These are phyloP conservation scores for Hypoxylon sp. DNA, from an alignment of 2,329 filamentous ascomycete species.

Conservation along the genomic window DNA sequence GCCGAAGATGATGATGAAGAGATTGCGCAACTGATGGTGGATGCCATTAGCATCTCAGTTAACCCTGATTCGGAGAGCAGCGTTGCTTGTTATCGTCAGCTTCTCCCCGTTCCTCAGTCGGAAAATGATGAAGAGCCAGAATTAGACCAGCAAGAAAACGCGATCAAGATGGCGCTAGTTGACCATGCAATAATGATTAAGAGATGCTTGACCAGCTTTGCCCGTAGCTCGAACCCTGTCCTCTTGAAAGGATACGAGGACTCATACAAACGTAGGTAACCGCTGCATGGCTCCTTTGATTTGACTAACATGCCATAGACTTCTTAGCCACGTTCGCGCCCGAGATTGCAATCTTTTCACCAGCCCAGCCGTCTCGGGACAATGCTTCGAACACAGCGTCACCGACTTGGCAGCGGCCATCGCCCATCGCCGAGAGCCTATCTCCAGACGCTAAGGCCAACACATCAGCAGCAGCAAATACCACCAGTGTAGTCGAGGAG, in stretches of 20 bases:
- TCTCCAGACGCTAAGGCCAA: conserved; percentile 43
- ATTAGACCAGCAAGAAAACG: conserved; percentile 76
- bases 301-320: conserved; percentile 58
- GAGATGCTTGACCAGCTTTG: conserved; percentile 80
- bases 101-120: conserved; percentile 72
- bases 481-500: conserved; percentile 62
- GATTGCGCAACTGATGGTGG: conserved; percentile 76
- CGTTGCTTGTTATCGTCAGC: conserved; percentile 81
- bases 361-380: conserved; percentile 62
- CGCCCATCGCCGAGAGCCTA: conserved; percentile 51
- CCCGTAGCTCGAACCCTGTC: conserved; percentile 72
- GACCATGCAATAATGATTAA: conserved; percentile 93
- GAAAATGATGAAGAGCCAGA: conserved; percentile 65
- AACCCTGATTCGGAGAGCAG: conserved; percentile 81
- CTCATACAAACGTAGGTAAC: conserved; percentile 73
- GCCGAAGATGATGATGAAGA: conserved; percentile 81
- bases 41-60: conserved; percentile 83
- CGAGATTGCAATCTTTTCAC: conserved; percentile 75
- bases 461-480: conserved; percentile 44
- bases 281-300: not conserved
- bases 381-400: conserved; percentile 59
- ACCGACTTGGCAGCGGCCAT: conserved; percentile 58
- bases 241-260: conserved; percentile 71
- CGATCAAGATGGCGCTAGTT: conserved; percentile 86
- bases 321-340: conserved; percentile 75